Base-by-base conservation (phyloP, 371 early-diverging fungal genomes). In the Lichtheimia corymbifera region DNA sequence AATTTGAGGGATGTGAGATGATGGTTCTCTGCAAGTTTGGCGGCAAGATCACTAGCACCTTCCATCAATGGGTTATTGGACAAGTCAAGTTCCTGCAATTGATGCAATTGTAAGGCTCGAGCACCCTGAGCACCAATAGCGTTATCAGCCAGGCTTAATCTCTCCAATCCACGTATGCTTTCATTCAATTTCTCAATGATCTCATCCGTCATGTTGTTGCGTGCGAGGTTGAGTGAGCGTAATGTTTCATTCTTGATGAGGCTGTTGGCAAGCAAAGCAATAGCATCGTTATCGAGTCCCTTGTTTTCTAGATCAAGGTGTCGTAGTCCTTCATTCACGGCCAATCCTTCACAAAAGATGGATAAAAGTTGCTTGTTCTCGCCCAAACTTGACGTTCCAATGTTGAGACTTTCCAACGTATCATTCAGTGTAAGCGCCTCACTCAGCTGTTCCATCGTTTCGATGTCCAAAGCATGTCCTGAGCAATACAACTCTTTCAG, bases 271-370 rank as follows among this genome's bases (percentile, higher is more conserved):
- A 64, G 49, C 5, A 42, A 4, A 13, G 20, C 53, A 18, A 64
- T 12, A 12, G 52, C n/a, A 6, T 50, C 49, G n/a, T 61, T 53
- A 20, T 52, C 50, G 1, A 86, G 52, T 0, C 83, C 83, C 59
- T 86, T 86, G 61, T 84, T 84, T 55, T 86, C 86, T 50, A 83
- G 64, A 71, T 86, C 84, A 1, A 86, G 53, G n/a, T 74, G 74
- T 27, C 55, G 41, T 43, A 86, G 42, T 0, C 83, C 83, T 61
- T 77, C 74, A 54, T 83, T 84, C 17, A 65, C 76, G 6, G 83
- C 83, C 20, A 86, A 61, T 4, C 84, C 84, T 53, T 78, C 80
- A 41, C 79, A 70, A 13, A 86, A 63, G 4, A 77, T 53, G 24
- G 53, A 43, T 14, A 79, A 53, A 0, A 79, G 62, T 14, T 70